Evolutionary conservation across 148 eudicot genomes (phyloP), one percentile per base, ranked within the genome.

Genomic region (Diospyros lotus): DNA sequence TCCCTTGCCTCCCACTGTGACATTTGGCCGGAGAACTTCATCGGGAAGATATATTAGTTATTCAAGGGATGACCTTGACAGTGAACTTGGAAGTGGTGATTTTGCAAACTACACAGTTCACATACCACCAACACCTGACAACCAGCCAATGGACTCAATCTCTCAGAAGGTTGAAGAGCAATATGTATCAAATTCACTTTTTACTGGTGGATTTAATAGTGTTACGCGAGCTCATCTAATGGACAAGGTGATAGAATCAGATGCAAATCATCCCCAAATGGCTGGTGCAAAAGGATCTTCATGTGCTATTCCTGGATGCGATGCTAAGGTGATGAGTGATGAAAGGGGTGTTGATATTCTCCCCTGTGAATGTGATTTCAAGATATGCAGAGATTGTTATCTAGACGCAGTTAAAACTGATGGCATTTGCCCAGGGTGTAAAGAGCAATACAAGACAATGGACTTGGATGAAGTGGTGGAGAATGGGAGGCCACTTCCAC

Each of bases 361-460:
- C 69, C 98, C 98, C 0, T 93, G 98, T 46, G 96, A 88, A 52
- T 93, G 96, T 62, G 98, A 91, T 75, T 93, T 89, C 79, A 91
- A 91, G 79, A 93, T 93, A 9, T 93, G 98, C 54, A 83, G 92
- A 70, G 98, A 93, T 78, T 93, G 98, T 69, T 93, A 89, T 60
- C 12, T 82, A 9, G 98, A 93, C 83, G 94, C 90, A 8, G 73
- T 88, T 28, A 88, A 85, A 77, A 72, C 87, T 3, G 93, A 85
- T 64, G 76, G 86, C 14, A 70, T 85, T 41, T 93, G 98, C 73
- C 93, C 94, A 0, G 98, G 96, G 62, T 93, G 98, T 73, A 91
- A 91, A 84, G 98, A 93, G 65, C 87, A 83, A 71, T 91, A 89
- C 79, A 91, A 88, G 89, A 73, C 71, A 9, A 48, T 82, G 42